Evolutionary conservation across 2,329 filamentous ascomycete genomes (phyloP).

Genomic region (Pseudocercospora macadamiae): DNA sequence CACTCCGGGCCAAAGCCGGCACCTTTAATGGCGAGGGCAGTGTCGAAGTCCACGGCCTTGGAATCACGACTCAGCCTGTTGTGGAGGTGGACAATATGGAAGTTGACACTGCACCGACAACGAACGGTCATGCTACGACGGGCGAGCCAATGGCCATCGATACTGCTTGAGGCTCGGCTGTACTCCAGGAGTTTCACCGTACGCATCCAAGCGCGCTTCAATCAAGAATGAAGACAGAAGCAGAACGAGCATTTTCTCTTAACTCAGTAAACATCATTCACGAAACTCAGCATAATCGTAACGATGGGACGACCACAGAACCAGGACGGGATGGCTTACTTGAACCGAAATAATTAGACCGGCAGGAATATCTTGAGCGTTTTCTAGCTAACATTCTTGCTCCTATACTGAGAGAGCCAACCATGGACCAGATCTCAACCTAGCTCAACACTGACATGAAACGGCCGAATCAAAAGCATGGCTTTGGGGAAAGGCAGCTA

Average conservation of each 20-base stretch:
- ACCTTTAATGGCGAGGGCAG: constrained; percentile 20
- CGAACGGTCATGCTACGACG: not conserved
- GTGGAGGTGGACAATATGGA: not conserved
- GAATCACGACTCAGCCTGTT: constrained; percentile 7
- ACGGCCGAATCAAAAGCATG: not conserved
- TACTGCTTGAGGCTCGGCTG: not conserved
- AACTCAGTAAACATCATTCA: not conserved
- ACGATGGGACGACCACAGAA: not conserved
- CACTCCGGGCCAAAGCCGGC: constrained; percentile 32
- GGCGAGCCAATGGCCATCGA: constrained; percentile 15
- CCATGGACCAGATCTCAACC: not conserved
- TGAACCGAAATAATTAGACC: not conserved
- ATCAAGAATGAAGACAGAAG: not conserved
- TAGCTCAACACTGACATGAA: not conserved
- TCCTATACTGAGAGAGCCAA: not conserved
- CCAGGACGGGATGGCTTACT: not conserved
- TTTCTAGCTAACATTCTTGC: not conserved
- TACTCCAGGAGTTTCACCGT: not conserved
- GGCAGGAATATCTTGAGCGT: not conserved
- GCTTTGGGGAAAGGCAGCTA: not conserved
- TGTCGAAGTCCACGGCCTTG: constrained; percentile 25
- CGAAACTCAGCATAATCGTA: not conserved
- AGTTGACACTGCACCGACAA: constrained; percentile 1
- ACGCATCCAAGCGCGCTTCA: not conserved
- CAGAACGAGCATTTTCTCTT: not conserved